Percentiles rank a stretch among this genome's conserved stretches.
These are phyloP conservation scores for Escallonia rubra DNA, from an alignment of 129 eudicot genomes.

Conservation along the genomic window DNA sequence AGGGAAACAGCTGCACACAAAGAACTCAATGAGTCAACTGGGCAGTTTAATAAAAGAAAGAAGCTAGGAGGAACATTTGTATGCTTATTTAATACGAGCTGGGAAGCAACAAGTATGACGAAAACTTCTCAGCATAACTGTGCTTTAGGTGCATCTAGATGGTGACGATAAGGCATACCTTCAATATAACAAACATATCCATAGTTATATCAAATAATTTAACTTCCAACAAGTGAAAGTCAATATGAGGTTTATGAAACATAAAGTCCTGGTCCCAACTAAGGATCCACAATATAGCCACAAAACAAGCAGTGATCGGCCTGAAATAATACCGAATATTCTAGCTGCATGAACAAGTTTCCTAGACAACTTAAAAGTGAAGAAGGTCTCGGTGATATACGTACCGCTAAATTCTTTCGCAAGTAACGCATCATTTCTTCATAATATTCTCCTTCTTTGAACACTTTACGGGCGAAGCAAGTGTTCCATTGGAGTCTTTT, in stretches of 20 bases:
- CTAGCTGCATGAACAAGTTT: neutral
- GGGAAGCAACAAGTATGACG: neutral
- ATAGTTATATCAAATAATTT: too few species aligned
- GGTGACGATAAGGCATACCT: neutral
- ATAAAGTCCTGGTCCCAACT: neutral
- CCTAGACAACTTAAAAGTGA: neutral
- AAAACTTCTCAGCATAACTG: neutral
- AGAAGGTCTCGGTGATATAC: slow-evolving; percentile 16
- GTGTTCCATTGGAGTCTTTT: slow-evolving; percentile 84
- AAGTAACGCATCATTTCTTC: slow-evolving; percentile 96
- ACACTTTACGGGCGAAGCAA: slow-evolving; percentile 90
- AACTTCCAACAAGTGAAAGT: too few species aligned
- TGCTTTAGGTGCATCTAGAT: slow-evolving; percentile 9
- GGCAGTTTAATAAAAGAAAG: neutral
- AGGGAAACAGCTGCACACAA: slow-evolving; percentile 88
- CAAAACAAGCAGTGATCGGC: neutral
- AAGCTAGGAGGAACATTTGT: too few species aligned
- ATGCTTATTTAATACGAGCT: too few species aligned
- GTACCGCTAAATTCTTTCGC: slow-evolving; percentile 82
- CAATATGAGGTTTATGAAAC: neutral
- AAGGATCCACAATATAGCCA: slow-evolving; percentile 1
- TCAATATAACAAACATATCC: slow-evolving; percentile 1
- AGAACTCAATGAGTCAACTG: slow-evolving; percentile 12
- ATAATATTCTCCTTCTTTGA: slow-evolving; percentile 88
- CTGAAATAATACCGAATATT: neutral